Conservation (phyloP, 306 rosid species). For the Carpinus viminea region DNA sequence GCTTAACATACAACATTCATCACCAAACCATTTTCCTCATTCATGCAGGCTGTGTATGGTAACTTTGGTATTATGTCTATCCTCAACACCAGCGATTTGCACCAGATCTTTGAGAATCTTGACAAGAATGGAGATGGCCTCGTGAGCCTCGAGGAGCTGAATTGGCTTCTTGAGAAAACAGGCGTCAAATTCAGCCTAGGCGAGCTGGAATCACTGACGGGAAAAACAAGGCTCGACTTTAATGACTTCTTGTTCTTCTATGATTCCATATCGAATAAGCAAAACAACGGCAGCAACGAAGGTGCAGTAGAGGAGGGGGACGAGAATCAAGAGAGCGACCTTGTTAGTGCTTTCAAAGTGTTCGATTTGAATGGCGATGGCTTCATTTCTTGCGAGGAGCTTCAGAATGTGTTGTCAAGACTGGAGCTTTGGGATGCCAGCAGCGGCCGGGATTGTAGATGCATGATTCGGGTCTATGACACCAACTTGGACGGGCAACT, state of each 20-base stretch:
- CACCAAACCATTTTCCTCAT: background rate
- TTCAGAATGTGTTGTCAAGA: conserved; percentile 54
- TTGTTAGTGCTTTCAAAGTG: conserved; percentile 66
- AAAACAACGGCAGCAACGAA: conserved; percentile 26
- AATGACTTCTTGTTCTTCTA: conserved; percentile 62
- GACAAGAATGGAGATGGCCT: conserved; percentile 65
- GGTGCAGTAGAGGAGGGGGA: conserved; percentile 19
- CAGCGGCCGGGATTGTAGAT: conserved; percentile 42
- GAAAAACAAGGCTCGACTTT: conserved; percentile 48
- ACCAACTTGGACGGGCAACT: conserved; percentile 69
- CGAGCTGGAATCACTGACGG: conserved; percentile 56
- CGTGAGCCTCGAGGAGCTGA: conserved; percentile 63
- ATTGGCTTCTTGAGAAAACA: conserved; percentile 41
- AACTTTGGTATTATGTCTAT: conserved; percentile 36
- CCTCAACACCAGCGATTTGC: conserved; percentile 49
- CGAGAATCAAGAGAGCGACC: conserved; percentile 49
- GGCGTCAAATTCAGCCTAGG: conserved; percentile 33
- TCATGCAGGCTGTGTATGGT: background rate
- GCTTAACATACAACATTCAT: too few species aligned
- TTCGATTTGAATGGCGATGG: conserved; percentile 81
- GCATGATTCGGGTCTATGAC: conserved; percentile 66
- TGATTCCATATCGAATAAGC: conserved; percentile 42
- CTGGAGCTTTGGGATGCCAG: conserved; percentile 61
- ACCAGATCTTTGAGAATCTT: conserved; percentile 61
- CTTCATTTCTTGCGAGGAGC: conserved; percentile 65